Conservation (phyloP, 2,329 filamentous ascomycete species). For the Nothopassalora personata region DNA sequence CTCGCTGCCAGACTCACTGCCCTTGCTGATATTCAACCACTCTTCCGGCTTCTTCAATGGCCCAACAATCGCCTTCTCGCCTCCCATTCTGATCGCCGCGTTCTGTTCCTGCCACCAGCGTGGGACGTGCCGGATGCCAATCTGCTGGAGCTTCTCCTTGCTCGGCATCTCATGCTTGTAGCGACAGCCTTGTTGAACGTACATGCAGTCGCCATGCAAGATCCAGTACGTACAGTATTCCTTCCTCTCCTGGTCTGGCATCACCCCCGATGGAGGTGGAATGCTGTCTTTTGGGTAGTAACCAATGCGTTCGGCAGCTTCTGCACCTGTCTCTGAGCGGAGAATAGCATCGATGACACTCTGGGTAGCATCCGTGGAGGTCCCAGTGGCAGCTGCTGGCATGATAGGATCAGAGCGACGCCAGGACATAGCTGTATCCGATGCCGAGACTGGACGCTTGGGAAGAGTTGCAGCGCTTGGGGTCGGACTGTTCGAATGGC, state of each 20-base stretch:
- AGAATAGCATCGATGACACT: slow-evolving; percentile 30
- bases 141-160: slow-evolving; percentile 56
- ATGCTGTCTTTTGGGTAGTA: slow-evolving; percentile 19
- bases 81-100: slow-evolving; percentile 25
- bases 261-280: slow-evolving; percentile 34
- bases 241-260: slow-evolving; percentile 52
- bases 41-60: slow-evolving; percentile 16
- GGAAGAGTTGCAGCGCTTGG: neutral
- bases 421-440: slow-evolving; percentile 23
- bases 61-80: slow-evolving; percentile 14
- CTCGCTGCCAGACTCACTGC: slow-evolving; percentile 13
- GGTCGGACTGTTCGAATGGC: neutral
- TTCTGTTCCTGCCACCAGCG: slow-evolving; percentile 52
- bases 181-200: slow-evolving; percentile 77
- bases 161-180: slow-evolving; percentile 92
- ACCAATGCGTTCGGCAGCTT: slow-evolving; percentile 25
- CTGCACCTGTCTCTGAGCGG: slow-evolving; percentile 24
- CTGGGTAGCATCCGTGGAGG: slow-evolving; percentile 19
- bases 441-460: slow-evolving; percentile 18
- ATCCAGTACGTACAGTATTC: slow-evolving; percentile 89
- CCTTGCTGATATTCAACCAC: slow-evolving; percentile 22
- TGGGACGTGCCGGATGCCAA: slow-evolving; percentile 60
- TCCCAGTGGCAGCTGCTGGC: neutral
- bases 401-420: slow-evolving; percentile 17
- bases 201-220: slow-evolving; percentile 76